Base-by-base conservation (phyloP, 129 eudicot genomes). In the Pseudognaphalium luteoalbum region DNA sequence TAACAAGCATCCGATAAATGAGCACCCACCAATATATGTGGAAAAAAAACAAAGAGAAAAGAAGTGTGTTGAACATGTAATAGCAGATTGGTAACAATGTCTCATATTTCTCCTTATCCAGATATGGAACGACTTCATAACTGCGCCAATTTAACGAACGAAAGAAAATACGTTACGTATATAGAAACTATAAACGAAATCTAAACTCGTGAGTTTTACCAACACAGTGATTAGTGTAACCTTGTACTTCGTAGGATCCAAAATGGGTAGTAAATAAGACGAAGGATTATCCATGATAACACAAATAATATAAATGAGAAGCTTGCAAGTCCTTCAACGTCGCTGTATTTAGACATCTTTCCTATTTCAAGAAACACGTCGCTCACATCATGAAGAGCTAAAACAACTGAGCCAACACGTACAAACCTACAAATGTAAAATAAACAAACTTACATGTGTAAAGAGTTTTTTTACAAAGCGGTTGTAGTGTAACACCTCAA, bases 281-380 rank as follows among this genome's bases (percentile, higher is more conserved):
- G 88, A 78, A 87, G 91, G 12, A 87, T 32, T 37, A 84, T 19
- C 91, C 88, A 87, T 25, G 91, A 82, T 34, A 78, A 19, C 37
- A 82, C 86, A 37, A 87, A 87, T 72, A 84, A 66, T 62, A 81
- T 62, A 80, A 87, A 84, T 20, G 85, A 78, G 34, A 84, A 15
- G 67, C 86, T 76, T 37, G 91, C 91, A 1, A 87, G 76, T 20
- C 63, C 41, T 72, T 87, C 84, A 47, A 71, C 61, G 30, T 88
- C 88, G 69, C 86, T 81, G 44, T 87, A 87, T 50, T 84, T 84
- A 47, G 88, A 84, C 84, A 83, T 83, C 88, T 87, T 87, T 41
- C 86, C 91, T 19, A 84, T 68, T 82, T 87, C 88, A 41, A 87
- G 83, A 78, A 87, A 84, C 73, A 87, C 86, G 57, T 87, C 91